phyloP scores from a whole-genome alignment of 371 early-diverging fungal genomes.

The Fennellomyces sp. region DNA sequence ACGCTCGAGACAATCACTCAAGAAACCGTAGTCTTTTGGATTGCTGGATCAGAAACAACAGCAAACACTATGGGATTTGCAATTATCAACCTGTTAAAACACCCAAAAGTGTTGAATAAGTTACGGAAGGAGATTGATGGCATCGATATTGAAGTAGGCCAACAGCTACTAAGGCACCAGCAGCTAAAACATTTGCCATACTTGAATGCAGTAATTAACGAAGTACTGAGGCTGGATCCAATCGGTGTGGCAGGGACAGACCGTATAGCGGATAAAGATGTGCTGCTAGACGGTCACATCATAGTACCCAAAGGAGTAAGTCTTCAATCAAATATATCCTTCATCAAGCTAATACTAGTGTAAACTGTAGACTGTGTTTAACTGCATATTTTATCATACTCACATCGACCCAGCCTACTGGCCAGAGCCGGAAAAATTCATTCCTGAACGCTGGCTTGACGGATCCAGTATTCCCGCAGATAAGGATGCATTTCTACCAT shows the following conservation, averaged over 20 bases:
- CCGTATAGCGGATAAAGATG: constrained; percentile 18
- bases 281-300: constrained; percentile 11
- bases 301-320: constrained; percentile 30
- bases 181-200: constrained; percentile 38
- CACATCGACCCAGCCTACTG: constrained; percentile 26
- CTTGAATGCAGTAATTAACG: constrained; percentile 40
- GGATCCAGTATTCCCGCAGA: not conserved
- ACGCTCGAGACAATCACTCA: constrained; percentile 28
- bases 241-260: constrained; percentile 20
- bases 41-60: constrained; percentile 48
- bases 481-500: constrained; percentile 25
- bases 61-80: constrained; percentile 38
- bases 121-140: constrained; percentile 34
- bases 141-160: constrained; percentile 5
- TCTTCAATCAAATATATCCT: too few species aligned
- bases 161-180: constrained; percentile 22
- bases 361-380: not conserved
- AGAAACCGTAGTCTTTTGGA: constrained; percentile 36
- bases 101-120: constrained; percentile 25
- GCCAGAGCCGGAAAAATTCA: constrained; percentile 19
- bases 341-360: not conserved
- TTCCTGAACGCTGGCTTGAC: constrained; percentile 36
- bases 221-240: constrained; percentile 32
- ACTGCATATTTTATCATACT: constrained; percentile 11
- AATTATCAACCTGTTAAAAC: constrained; percentile 25